Conservation (phyloP, 805 yeast genomes). For the Candida gorgasii region DNA sequence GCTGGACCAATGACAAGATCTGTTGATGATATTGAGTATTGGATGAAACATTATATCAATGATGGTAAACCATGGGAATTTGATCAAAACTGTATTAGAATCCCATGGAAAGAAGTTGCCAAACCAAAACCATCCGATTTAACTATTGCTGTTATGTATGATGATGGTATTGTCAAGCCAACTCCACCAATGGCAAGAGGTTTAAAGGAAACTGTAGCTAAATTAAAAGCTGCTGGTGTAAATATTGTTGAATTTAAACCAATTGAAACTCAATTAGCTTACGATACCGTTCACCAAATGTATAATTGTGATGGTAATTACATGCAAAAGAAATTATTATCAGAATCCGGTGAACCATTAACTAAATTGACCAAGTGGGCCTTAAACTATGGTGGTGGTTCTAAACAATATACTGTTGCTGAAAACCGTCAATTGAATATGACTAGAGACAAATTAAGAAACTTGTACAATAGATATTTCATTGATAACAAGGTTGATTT, state of each 20-base stretch:
- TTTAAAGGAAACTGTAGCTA: slow-evolving; percentile 52
- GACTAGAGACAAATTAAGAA: slow-evolving; percentile 59
- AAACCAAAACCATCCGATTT: slow-evolving; percentile 42
- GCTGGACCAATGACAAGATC: slow-evolving; percentile 69
- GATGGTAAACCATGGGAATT: slow-evolving; percentile 64
- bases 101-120: slow-evolving; percentile 54
- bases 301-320: slow-evolving; percentile 71
- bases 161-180: slow-evolving; percentile 66
- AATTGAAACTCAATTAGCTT: slow-evolving; percentile 57
- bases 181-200: slow-evolving; percentile 65
- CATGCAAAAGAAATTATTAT: slow-evolving; percentile 51
- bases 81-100: slow-evolving; percentile 48
- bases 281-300: slow-evolving; percentile 55
- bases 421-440: slow-evolving; percentile 58
- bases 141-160: slow-evolving; percentile 62
- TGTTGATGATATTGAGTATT: slow-evolving; percentile 65
- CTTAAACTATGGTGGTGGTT: slow-evolving; percentile 59
- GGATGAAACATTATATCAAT: slow-evolving; percentile 63
- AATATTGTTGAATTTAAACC: slow-evolving; percentile 58
- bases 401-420: slow-evolving; percentile 41
- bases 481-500: slow-evolving; percentile 60
- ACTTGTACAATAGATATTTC: slow-evolving; percentile 55
- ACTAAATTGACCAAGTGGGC: slow-evolving; percentile 63
- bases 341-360: slow-evolving; percentile 69
- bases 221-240: slow-evolving; percentile 59